Conservation (phyloP, 139 green algal genomes). For the Dunaliella primolecta region DNA sequence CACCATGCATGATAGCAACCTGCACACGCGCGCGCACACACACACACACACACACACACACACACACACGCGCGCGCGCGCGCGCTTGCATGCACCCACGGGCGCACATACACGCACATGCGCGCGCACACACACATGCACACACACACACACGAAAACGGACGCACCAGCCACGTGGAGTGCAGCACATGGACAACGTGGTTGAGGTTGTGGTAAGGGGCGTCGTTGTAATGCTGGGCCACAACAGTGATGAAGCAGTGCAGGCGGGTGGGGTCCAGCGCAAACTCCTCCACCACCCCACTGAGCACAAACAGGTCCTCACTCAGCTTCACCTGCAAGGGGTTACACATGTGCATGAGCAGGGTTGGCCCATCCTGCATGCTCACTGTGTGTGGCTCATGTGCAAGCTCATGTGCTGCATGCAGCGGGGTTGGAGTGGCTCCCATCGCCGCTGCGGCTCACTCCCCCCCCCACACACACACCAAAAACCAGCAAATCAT, state of each 20-base stretch:
- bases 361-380: too few relatives aligned
- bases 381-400: too few relatives aligned
- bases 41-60: constrained; percentile 8
- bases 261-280: constrained; percentile 38
- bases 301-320: constrained; percentile 58
- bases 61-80: not conserved
- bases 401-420: too few relatives aligned
- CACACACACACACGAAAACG: not conserved
- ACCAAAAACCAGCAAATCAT: too few relatives aligned
- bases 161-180: constrained; percentile 52
- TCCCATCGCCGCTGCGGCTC: too few relatives aligned
- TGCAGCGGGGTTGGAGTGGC: too few relatives aligned
- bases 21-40: too few relatives aligned
- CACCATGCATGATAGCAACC: too few relatives aligned
- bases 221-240: constrained; percentile 53
- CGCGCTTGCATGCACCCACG: not conserved
- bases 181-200: constrained; percentile 71
- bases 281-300: constrained; percentile 42
- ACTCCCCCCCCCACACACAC: too few relatives aligned
- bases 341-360: too few relatives aligned
- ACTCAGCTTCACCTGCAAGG: constrained; percentile 38
- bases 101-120: not conserved
- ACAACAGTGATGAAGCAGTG: constrained; percentile 58
- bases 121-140: not conserved
- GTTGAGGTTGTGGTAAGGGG: constrained; percentile 75